phyloP scores from a whole-genome alignment of 2,329 filamentous ascomycete species.

The Pyrenophora tritici-repentis region DNA sequence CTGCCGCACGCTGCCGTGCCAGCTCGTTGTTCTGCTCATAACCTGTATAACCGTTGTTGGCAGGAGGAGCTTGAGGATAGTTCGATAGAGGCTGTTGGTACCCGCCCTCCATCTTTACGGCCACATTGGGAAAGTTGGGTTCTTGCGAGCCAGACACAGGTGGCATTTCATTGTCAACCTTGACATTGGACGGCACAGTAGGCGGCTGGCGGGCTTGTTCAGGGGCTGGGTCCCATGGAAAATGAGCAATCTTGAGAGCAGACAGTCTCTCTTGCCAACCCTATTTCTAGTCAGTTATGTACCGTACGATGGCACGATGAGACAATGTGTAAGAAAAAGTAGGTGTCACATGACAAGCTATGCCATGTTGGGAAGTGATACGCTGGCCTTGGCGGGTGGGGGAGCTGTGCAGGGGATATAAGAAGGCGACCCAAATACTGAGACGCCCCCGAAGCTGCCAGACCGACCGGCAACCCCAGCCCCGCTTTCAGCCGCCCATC shows the following conservation, averaged over 20 bases:
- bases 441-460: slow-evolving; percentile 47
- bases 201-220: slow-evolving; percentile 58
- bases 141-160: slow-evolving; percentile 37
- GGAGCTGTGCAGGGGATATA: slow-evolving; percentile 52
- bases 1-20: slow-evolving; percentile 61
- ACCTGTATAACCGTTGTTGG: slow-evolving; percentile 41
- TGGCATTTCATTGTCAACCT: slow-evolving; percentile 40
- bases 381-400: slow-evolving; percentile 43
- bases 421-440: slow-evolving; percentile 54
- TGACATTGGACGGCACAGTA: slow-evolving; percentile 50
- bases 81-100: slow-evolving; percentile 34
- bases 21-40: slow-evolving; percentile 50
- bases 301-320: slow-evolving; percentile 4
- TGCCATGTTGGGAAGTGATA: slow-evolving; percentile 40
- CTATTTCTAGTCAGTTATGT: slow-evolving; percentile 54
- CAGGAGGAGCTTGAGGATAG: slow-evolving; percentile 35
- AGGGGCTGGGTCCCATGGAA: slow-evolving; percentile 86
- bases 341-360: slow-evolving; percentile 45
- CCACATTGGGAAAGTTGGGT: slow-evolving; percentile 42
- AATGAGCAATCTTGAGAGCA: slow-evolving; percentile 79
- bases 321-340: slow-evolving; percentile 11
- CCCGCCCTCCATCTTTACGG: slow-evolving; percentile 59
- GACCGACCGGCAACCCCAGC: slow-evolving; percentile 47
- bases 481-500: slow-evolving; percentile 51
- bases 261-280: slow-evolving; percentile 94